Evolutionary conservation across 1,284 basidiomycete genomes (phyloP).

Genomic region (Clitocybe nebularis): DNA sequence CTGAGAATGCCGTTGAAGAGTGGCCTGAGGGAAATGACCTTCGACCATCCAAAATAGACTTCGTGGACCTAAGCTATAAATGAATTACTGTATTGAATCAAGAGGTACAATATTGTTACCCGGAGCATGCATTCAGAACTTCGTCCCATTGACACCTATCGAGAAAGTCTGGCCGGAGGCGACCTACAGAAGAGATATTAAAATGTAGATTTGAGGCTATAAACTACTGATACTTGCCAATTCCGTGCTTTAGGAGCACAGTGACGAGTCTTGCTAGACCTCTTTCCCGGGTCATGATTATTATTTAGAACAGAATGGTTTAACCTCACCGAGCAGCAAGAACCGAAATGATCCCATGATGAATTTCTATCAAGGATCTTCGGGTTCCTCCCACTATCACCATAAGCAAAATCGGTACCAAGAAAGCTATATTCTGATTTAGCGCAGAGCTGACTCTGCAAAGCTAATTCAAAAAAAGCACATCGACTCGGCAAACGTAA

Average conservation of each 20-base stretch:
- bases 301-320: neutral
- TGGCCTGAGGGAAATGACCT: constrained; percentile 68
- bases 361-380: constrained; percentile 46
- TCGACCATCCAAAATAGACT: constrained; percentile 46
- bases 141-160: constrained; percentile 60
- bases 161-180: constrained; percentile 68
- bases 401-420: constrained; percentile 40
- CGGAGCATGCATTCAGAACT: constrained; percentile 46
- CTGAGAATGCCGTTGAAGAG: constrained; percentile 61
- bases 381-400: constrained; percentile 33
- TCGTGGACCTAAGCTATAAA: constrained; percentile 30
- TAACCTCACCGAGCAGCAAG: constrained; percentile 41
- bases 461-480: neutral
- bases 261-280: constrained; percentile 47
- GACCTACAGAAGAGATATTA: constrained; percentile 34
- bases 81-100: constrained; percentile 1
- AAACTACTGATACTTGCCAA: constrained; percentile 34
- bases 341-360: constrained; percentile 53
- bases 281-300: constrained; percentile 24
- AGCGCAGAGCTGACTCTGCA: constrained; percentile 43
- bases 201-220: constrained; percentile 6
- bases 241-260: constrained; percentile 53
- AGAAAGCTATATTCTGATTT: constrained; percentile 44
- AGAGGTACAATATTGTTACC: constrained; percentile 30
- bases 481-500: neutral